A percentile compares a stretch with the other conserved stretches of the same genome.
Evolutionary conservation across 2,329 filamentous ascomycete species (phyloP).

Genomic region (Balansia obtecta): DNA sequence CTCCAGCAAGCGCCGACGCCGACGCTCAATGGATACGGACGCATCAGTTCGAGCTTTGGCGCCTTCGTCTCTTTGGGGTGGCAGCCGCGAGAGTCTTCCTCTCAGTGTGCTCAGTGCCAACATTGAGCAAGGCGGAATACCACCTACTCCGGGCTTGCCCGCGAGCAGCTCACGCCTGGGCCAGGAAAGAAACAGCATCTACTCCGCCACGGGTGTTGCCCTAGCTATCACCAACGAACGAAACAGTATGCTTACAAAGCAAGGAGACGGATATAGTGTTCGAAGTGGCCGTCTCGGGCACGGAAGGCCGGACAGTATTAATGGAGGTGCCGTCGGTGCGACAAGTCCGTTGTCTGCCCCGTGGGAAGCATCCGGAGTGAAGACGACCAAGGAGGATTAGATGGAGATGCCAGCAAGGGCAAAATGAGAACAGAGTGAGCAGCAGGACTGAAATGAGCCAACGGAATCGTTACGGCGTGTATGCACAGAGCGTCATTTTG

Average conservation of each 20-base stretch:
- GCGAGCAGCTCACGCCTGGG: conserved; percentile 31
- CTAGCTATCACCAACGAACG: conserved; percentile 61
- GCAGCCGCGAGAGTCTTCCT: conserved; percentile 67
- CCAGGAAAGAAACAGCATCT: conserved; percentile 65
- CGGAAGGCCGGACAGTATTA: conserved; percentile 69
- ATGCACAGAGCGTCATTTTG: background rate
- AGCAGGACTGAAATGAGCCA: conserved; percentile 1
- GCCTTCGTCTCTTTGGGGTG: conserved; percentile 70
- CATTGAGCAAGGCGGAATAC: conserved; percentile 37
- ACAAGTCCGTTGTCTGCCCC: conserved; percentile 52
- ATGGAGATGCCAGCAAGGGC: conserved; percentile 12
- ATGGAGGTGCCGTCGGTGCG: conserved; percentile 55
- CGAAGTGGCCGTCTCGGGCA: conserved; percentile 69
- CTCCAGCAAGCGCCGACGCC: conserved; percentile 64
- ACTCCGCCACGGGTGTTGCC: conserved; percentile 59
- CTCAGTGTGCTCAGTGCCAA: conserved; percentile 67
- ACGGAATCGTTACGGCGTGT: conserved; percentile 1
- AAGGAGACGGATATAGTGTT: conserved; percentile 62
- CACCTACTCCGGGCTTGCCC: conserved; percentile 39
- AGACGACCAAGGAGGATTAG: conserved; percentile 18
- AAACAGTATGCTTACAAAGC: conserved; percentile 66
- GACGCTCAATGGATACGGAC: conserved; percentile 73
- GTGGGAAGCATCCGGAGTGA: conserved; percentile 29
- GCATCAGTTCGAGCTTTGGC: conserved; percentile 77
- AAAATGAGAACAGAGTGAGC: conserved; percentile 4